Conservation (phyloP, 2,329 filamentous ascomycete species). For the Xylariaceae sp. region DNA sequence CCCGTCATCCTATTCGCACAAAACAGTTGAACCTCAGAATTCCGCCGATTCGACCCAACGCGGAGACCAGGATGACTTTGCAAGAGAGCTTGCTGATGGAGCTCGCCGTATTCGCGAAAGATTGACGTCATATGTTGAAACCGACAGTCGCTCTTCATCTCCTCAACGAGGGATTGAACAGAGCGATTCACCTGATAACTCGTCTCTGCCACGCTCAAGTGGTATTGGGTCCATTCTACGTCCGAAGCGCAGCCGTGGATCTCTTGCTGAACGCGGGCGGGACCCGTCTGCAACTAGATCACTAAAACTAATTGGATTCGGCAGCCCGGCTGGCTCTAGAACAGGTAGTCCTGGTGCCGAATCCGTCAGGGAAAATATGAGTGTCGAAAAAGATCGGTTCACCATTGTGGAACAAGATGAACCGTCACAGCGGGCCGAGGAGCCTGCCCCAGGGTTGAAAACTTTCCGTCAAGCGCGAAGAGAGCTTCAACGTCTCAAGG, state of each 20-base stretch:
- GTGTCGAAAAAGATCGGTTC: conserved; percentile 4
- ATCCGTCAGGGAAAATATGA: conserved; percentile 10
- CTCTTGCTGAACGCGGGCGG: conserved; percentile 48
- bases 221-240: conserved; percentile 59
- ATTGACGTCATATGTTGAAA: conserved; percentile 64
- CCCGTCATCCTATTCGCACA: conserved; percentile 5
- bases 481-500: conserved; percentile 54
- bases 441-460: conserved; percentile 48
- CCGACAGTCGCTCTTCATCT: conserved; percentile 50
- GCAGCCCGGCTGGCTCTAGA: conserved; percentile 36
- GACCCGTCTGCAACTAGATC: conserved; percentile 48
- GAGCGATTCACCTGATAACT: conserved; percentile 27
- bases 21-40: not conserved
- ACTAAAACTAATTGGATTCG: conserved; percentile 58
- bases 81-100: conserved; percentile 66
- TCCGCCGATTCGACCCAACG: not conserved
- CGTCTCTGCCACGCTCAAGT: conserved; percentile 41
- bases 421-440: conserved; percentile 14
- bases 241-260: conserved; percentile 64
- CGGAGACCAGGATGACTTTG: conserved; percentile 60
- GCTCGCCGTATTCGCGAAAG: conserved; percentile 69
- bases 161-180: conserved; percentile 35
- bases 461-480: conserved; percentile 56
- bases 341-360: conserved; percentile 15
- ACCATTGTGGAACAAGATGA: conserved; percentile 14